phyloP scores from a whole-genome alignment of 2,329 filamentous ascomycete species.

The Aspergillus vadensis region DNA sequence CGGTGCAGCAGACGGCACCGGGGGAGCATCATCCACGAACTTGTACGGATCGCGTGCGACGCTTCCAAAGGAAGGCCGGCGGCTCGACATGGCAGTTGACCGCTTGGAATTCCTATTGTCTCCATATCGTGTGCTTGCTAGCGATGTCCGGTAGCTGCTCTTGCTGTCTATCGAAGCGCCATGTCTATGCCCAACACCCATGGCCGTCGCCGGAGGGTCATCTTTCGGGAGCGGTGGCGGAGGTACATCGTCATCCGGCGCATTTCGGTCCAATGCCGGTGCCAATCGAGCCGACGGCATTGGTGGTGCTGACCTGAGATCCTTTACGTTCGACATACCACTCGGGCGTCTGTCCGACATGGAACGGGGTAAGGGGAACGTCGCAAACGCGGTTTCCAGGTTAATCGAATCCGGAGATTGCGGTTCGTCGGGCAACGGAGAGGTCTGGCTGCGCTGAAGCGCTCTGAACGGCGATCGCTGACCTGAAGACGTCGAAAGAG shows the following conservation, averaged over 20 bases:
- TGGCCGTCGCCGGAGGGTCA: neutral
- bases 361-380: conserved; percentile 51
- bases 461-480: conserved; percentile 44
- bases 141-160: conserved; percentile 45
- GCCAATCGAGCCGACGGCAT: conserved; percentile 21
- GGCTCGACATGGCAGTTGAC: conserved; percentile 34
- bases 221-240: conserved; percentile 18
- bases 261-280: conserved; percentile 8
- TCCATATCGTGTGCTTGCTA: conserved; percentile 43
- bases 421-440: conserved; percentile 42
- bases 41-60: conserved; percentile 32
- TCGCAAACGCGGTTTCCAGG: conserved; percentile 57
- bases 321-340: conserved; percentile 25
- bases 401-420: conserved; percentile 51
- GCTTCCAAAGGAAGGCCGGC: conserved; percentile 38
- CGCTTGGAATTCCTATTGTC: conserved; percentile 27
- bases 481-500: conserved; percentile 57
- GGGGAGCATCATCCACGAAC: conserved; percentile 37
- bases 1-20: conserved; percentile 33
- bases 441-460: conserved; percentile 41
- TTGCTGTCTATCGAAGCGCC: conserved; percentile 37
- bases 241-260: conserved; percentile 9
- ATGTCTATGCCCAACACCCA: conserved; percentile 20
- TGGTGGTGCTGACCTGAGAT: conserved; percentile 24
- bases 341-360: conserved; percentile 26